Conservation (phyloP, 2,329 filamentous ascomycete genomes). For the Thermothelomyces thermophilus region DNA sequence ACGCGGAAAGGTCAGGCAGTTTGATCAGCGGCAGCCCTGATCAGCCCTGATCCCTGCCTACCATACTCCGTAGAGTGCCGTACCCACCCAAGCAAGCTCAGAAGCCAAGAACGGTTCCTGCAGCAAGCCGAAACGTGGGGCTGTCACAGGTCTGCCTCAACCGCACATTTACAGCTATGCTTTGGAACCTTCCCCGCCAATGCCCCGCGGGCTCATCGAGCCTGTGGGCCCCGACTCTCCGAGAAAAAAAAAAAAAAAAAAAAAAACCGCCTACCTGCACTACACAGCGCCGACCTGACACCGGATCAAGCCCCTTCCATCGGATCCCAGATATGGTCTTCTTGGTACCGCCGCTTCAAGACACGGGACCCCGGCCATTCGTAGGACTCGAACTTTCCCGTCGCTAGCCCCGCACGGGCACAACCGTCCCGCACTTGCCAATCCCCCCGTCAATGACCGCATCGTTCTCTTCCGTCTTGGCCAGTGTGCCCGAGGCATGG, state of each 20-base stretch:
- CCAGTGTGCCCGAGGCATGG: no score
- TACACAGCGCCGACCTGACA: slow-evolving; percentile 14
- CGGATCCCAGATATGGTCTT: slow-evolving; percentile 6
- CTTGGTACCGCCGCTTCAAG: not conserved
- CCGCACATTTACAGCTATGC: slow-evolving; percentile 28
- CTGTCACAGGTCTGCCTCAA: slow-evolving; percentile 33
- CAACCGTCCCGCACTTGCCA: no score
- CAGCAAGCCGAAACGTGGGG: slow-evolving; percentile 28
- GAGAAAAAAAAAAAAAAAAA: no score
- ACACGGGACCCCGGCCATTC: not conserved
- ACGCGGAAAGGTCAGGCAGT: no score
- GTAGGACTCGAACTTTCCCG: not conserved
- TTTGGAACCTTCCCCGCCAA: slow-evolving; percentile 11
- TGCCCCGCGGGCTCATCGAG: not conserved
- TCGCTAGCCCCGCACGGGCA: no score
- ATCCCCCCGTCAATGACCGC: no score
- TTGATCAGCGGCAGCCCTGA: no score
- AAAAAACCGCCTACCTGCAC: no score
- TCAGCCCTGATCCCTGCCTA: no score
- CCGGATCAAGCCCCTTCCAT: slow-evolving; percentile 28
- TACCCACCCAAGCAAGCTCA: slow-evolving; percentile 11
- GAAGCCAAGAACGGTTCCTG: slow-evolving; percentile 12
- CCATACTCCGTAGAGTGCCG: no score
- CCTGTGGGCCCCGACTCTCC: not conserved
- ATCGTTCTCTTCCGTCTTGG: no score